phyloP scores from a whole-genome alignment of 495 filamentous ascomycete species.

The Daldinia childiae region DNA sequence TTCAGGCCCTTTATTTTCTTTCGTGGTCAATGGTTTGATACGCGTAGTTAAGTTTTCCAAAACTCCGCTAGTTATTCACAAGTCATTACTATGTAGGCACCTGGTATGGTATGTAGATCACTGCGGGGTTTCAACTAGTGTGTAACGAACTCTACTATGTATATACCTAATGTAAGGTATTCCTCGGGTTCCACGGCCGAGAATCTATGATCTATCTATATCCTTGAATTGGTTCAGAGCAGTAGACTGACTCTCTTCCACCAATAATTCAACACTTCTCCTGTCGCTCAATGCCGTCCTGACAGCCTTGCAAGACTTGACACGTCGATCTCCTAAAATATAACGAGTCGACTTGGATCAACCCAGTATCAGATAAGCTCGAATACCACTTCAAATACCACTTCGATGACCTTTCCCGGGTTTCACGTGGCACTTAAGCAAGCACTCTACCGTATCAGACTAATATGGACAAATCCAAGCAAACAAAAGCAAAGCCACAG shows the following conservation, averaged over 20 bases:
- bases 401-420: conserved; percentile 10
- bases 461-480: background rate
- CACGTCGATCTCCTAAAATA: conserved; percentile 27
- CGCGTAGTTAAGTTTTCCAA: background rate
- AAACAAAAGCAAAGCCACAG: background rate
- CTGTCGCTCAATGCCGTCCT: conserved; percentile 13
- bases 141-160: background rate
- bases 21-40: background rate
- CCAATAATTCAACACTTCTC: conserved; percentile 27
- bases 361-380: conserved; percentile 12
- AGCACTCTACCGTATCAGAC: background rate
- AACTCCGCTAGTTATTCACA: background rate
- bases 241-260: background rate
- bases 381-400: conserved; percentile 2
- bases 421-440: conserved; percentile 20
- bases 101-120: background rate
- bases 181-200: background rate
- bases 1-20: background rate
- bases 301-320: conserved; percentile 8
- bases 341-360: conserved; percentile 16
- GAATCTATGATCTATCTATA: background rate
- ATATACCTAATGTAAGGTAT: background rate
- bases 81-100: too few relatives aligned
- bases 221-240: background rate
- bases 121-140: background rate